Conservation (phyloP, 1,284 basidiomycete genomes). For the Athelia psychrophila region DNA sequence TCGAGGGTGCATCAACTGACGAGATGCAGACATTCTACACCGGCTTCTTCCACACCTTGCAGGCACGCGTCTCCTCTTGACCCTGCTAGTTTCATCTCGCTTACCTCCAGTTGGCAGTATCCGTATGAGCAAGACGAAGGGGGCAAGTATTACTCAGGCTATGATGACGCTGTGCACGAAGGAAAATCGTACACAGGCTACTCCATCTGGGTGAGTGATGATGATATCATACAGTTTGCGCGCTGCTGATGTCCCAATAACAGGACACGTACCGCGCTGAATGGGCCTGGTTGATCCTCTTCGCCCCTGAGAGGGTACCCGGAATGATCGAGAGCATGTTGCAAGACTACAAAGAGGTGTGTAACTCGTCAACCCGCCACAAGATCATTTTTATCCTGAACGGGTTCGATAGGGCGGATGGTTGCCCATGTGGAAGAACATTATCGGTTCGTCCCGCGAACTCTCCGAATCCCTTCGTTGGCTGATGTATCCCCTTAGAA, state of each 20-base stretch:
- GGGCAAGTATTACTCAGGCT: slow-evolving; percentile 74
- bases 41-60: slow-evolving; percentile 64
- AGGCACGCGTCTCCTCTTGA: slow-evolving; percentile 35
- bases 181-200: slow-evolving; percentile 78
- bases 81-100: slow-evolving; percentile 11
- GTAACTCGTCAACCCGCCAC: neutral
- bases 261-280: slow-evolving; percentile 79
- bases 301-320: slow-evolving; percentile 72
- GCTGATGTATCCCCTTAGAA: slow-evolving; percentile 32
- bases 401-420: slow-evolving; percentile 61
- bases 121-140: slow-evolving; percentile 78
- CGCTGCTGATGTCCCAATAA: too few species aligned
- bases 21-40: slow-evolving; percentile 64
- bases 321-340: slow-evolving; percentile 81
- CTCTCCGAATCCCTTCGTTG: neutral
- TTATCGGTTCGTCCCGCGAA: slow-evolving; percentile 50
- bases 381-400: neutral
- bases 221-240: neutral
- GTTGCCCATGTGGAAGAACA: slow-evolving; percentile 91
- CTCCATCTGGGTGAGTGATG: slow-evolving; percentile 68
- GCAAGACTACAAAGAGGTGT: slow-evolving; percentile 69
- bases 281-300: slow-evolving; percentile 77
- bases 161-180: slow-evolving; percentile 61
- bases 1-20: slow-evolving; percentile 54
- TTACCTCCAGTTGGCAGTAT: slow-evolving; percentile 57